These are phyloP conservation scores for Didymella segeticola DNA, from an alignment of 2,329 filamentous ascomycete species.

Conservation along the genomic window DNA sequence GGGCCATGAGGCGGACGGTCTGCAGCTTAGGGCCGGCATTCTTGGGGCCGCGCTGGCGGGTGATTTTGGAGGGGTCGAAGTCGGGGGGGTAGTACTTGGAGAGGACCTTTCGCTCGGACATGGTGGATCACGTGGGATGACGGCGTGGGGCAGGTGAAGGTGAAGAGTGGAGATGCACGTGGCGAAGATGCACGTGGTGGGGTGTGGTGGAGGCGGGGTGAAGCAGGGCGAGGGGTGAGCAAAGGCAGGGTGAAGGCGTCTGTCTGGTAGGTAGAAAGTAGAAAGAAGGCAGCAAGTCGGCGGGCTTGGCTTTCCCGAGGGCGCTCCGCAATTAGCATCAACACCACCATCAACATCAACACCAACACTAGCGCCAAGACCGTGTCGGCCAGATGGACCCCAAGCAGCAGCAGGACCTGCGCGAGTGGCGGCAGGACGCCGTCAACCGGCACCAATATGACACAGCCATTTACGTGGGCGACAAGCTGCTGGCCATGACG, in stretches of 20 bases:
- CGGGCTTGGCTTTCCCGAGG: constrained; percentile 9
- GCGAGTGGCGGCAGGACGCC: constrained; percentile 94
- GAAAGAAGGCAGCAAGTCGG: too few relatives aligned
- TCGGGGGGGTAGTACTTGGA: constrained; percentile 73
- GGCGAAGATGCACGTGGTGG: not conserved
- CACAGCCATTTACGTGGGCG: constrained; percentile 93
- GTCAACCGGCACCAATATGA: constrained; percentile 96
- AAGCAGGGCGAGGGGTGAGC: not conserved
- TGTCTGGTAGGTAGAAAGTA: too few relatives aligned
- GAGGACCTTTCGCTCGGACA: constrained; percentile 88
- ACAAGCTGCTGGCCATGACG: constrained; percentile 93
- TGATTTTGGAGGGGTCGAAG: constrained; percentile 86
- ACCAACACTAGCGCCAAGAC: too few relatives aligned
- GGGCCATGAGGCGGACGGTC: constrained; percentile 88
- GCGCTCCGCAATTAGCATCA: constrained; percentile 25
- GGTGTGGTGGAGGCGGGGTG: not conserved
- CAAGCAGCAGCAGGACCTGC: constrained; percentile 73
- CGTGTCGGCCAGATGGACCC: constrained; percentile 80
- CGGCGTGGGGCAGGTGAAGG: not conserved
- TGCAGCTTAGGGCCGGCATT: constrained; percentile 79
- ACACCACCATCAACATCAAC: constrained; percentile 1
- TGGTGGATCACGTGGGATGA: constrained; percentile 53
- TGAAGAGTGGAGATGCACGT: not conserved
- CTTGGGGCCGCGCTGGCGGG: constrained; percentile 72
- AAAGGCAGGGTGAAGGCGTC: constrained; percentile 2